These are phyloP conservation scores for Aspergillus tamarii DNA, from an alignment of 2,329 filamentous ascomycete genomes.

Conservation along the genomic window DNA sequence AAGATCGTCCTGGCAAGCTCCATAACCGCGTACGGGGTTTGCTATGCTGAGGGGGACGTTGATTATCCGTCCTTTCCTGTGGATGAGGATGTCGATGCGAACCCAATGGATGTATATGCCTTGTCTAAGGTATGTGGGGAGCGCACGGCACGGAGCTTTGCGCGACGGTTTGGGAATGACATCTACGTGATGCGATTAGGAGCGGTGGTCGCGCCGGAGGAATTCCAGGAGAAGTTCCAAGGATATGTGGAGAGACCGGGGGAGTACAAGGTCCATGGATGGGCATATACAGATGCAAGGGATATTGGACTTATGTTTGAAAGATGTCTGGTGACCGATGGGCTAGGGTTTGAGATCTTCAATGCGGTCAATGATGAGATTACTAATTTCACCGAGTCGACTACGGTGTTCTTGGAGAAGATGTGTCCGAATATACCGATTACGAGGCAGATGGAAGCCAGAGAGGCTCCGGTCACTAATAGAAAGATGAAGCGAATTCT, in stretches of 20 bases:
- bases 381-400: constrained; percentile 55
- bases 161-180: constrained; percentile 57
- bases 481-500: constrained; percentile 62
- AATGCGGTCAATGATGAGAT: constrained; percentile 67
- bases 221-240: constrained; percentile 58
- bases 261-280: constrained; percentile 60
- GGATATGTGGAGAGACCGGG: constrained; percentile 55
- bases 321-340: constrained; percentile 55
- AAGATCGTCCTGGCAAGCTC: constrained; percentile 65
- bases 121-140: constrained; percentile 64
- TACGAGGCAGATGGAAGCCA: constrained; percentile 59
- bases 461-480: constrained; percentile 64
- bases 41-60: constrained; percentile 61
- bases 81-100: constrained; percentile 61
- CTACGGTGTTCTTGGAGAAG: constrained; percentile 56
- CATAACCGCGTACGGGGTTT: constrained; percentile 65
- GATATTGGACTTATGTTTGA: constrained; percentile 66
- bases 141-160: constrained; percentile 59
- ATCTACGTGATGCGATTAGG: constrained; percentile 66
- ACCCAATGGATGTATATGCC: constrained; percentile 66
- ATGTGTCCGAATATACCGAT: constrained; percentile 55
- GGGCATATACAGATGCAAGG: constrained; percentile 65
- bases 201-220: constrained; percentile 64
- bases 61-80: constrained; percentile 63
- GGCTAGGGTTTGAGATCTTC: constrained; percentile 65